phyloP scores from a whole-genome alignment of 1,284 basidiomycete species.

The Cystobasidiaceae sp. region DNA sequence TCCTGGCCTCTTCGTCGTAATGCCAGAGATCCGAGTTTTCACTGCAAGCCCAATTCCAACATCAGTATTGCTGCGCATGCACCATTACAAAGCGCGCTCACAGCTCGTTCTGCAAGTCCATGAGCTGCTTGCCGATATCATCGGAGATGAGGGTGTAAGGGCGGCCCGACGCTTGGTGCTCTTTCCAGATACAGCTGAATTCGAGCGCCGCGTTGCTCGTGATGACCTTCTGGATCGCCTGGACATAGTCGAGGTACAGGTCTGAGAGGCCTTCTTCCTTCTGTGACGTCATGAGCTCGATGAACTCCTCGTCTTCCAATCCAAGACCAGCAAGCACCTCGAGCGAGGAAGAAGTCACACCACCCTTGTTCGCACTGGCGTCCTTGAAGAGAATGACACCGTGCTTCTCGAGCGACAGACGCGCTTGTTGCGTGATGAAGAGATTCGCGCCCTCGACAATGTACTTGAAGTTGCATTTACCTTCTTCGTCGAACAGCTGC shows the following conservation, averaged over 20 bases:
- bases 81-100: background rate
- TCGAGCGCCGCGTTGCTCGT: slow-evolving; percentile 86
- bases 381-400: slow-evolving; percentile 95
- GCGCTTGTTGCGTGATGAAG: slow-evolving; percentile 94
- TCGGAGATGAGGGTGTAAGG: slow-evolving; percentile 87
- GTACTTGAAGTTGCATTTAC: slow-evolving; percentile 61
- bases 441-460: slow-evolving; percentile 72
- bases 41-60: too few species aligned
- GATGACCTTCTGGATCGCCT: slow-evolving; percentile 80
- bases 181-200: slow-evolving; percentile 92
- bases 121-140: slow-evolving; percentile 80
- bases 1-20: slow-evolving; percentile 69
- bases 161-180: slow-evolving; percentile 70
- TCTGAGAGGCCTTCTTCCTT: slow-evolving; percentile 36
- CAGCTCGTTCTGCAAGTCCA: slow-evolving; percentile 67
- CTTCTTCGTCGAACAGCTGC: slow-evolving; percentile 81
- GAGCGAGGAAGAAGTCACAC: slow-evolving; percentile 92
- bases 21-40: slow-evolving; percentile 80
- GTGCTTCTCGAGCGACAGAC: slow-evolving; percentile 86
- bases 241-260: slow-evolving; percentile 75
- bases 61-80: background rate
- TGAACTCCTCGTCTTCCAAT: slow-evolving; percentile 75
- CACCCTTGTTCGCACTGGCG: slow-evolving; percentile 87
- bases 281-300: slow-evolving; percentile 53
- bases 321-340: slow-evolving; percentile 91